phyloP scores from a whole-genome alignment of 306 rosid species.

The Senna siamea region DNA sequence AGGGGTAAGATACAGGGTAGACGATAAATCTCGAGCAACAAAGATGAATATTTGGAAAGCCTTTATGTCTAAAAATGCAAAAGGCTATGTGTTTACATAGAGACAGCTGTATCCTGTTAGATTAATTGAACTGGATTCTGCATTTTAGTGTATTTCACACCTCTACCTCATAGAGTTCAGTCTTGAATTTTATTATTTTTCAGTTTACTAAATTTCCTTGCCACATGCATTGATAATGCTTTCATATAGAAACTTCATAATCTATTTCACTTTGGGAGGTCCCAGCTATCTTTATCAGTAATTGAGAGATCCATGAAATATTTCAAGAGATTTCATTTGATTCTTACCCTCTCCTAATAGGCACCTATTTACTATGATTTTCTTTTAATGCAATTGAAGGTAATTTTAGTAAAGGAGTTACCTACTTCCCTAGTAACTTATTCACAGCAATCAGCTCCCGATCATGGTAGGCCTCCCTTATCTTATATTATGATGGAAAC shows the following conservation, averaged over 20 bases:
- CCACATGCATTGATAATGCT: no score
- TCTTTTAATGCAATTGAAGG: constrained; percentile 60
- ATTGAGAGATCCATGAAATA: constrained; percentile 13
- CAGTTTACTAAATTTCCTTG: no score
- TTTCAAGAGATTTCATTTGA: constrained; percentile 21
- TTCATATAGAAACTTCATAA: constrained; percentile 28
- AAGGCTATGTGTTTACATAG: no score
- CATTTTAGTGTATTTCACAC: no score
- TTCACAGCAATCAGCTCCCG: constrained; percentile 52
- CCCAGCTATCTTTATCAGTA: neutral
- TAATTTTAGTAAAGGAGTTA: constrained; percentile 57
- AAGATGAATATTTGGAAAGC: no score
- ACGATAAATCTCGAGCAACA: no score
- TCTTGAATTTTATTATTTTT: no score
- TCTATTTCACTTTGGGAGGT: constrained; percentile 15
- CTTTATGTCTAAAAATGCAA: no score
- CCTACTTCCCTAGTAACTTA: constrained; percentile 60
- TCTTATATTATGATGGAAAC: constrained; percentile 37
- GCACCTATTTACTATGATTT: constrained; percentile 35
- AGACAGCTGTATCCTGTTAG: no score
- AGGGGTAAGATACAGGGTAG: no score
- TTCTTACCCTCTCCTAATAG: constrained; percentile 29
- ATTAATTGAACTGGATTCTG: no score
- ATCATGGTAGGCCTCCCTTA: constrained; percentile 63
- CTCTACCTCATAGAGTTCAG: no score